A percentile compares a stretch with the other conserved stretches of the same genome.
Evolutionary conservation across 306 rosid genomes (phyloP).

Genomic region (Dicorynia guianensis): DNA sequence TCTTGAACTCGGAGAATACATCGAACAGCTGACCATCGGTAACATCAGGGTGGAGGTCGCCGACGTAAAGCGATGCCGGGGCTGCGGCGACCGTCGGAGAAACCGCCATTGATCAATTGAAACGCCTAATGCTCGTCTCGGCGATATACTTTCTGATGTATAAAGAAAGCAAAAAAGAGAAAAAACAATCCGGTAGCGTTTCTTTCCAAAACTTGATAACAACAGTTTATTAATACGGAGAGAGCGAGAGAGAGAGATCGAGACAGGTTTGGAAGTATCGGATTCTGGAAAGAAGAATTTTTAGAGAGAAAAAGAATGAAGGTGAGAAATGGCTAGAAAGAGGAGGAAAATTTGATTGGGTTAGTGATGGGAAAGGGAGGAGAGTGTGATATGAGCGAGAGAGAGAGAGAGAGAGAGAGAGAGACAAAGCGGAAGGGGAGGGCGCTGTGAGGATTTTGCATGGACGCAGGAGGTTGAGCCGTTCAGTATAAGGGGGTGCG

Average conservation of each 20-base stretch:
- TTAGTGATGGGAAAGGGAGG: constrained; percentile 37
- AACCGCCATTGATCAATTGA: constrained; percentile 62
- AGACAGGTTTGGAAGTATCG: neutral
- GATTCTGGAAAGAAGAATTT: neutral
- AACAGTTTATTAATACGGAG: neutral
- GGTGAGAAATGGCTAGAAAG: constrained; percentile 8
- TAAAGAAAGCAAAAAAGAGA: neutral
- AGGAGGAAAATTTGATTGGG: constrained; percentile 31
- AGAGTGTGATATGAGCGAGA: constrained; percentile 28
- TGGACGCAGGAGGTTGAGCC: constrained; percentile 61
- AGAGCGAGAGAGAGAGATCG: neutral
- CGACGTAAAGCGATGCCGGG: constrained; percentile 77
- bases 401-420: constrained; percentile 34
- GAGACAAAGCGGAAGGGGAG: constrained; percentile 16
- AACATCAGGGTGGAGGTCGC: constrained; percentile 75
- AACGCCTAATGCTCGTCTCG: constrained; percentile 16
- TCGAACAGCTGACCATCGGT: constrained; percentile 60
- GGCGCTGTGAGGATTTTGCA: constrained; percentile 57
- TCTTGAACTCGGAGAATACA: constrained; percentile 60
- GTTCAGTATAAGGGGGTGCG: constrained; percentile 41
- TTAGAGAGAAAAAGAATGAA: neutral
- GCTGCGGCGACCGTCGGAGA: constrained; percentile 49
- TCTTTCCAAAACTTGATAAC: constrained; percentile 21
- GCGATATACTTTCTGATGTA: neutral
- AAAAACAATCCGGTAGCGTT: neutral